phyloP scores from a whole-genome alignment of 768 basidiomycete species.

The Lactifluus piperatus region DNA sequence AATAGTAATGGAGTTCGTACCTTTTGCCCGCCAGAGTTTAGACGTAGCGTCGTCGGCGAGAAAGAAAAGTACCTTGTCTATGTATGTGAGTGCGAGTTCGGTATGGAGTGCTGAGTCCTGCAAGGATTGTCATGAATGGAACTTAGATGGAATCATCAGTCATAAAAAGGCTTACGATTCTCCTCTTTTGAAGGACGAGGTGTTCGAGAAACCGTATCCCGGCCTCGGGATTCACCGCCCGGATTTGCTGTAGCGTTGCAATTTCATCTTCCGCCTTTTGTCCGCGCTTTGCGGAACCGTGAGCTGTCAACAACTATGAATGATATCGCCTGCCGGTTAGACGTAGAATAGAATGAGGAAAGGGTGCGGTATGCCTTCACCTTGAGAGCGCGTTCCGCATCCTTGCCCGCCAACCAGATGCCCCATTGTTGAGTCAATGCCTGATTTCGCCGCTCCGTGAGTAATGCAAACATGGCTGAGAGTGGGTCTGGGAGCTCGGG shows the following conservation, averaged over 20 bases:
- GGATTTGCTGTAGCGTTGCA: conserved; percentile 45
- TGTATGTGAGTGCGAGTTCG: conserved; percentile 32
- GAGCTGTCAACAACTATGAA: conserved; percentile 50
- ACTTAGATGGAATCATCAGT: background rate
- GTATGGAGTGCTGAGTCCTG: conserved; percentile 60
- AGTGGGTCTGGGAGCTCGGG: conserved; percentile 56
- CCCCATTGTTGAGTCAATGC: conserved; percentile 64
- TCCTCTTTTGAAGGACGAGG: conserved; percentile 62
- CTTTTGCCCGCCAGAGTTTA: conserved; percentile 20
- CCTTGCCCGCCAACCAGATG: conserved; percentile 66
- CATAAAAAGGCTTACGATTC: conserved; percentile 36
- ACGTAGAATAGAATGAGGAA: background rate
- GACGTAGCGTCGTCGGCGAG: conserved; percentile 22
- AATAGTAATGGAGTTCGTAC: background rate
- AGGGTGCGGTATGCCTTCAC: conserved; percentile 31
- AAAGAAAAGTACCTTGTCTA: conserved; percentile 10
- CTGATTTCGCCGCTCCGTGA: conserved; percentile 52
- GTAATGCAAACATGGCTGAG: conserved; percentile 45
- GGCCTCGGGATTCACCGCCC: conserved; percentile 46
- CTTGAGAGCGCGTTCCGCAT: conserved; percentile 63
- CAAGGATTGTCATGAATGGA: background rate
- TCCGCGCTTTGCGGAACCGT: conserved; percentile 45
- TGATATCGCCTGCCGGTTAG: background rate
- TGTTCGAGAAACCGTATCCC: conserved; percentile 73
- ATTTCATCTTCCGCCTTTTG: conserved; percentile 57